Evolutionary conservation across 1,284 basidiomycete species (phyloP).

Genomic region (Malassezia globosa): DNA sequence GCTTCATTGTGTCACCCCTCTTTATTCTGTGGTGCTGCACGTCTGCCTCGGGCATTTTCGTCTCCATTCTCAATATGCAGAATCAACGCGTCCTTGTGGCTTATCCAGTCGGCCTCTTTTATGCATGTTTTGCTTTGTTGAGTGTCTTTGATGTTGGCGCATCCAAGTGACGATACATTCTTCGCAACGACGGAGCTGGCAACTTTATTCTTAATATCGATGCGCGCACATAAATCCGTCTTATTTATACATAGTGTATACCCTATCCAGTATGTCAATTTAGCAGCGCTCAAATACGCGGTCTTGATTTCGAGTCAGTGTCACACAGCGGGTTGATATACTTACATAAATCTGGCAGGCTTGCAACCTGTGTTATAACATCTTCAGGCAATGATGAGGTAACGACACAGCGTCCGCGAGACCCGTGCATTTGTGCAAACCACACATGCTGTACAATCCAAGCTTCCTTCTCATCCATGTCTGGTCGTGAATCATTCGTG

Average conservation of each 20-base stretch:
- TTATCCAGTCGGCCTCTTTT: slow-evolving; percentile 44
- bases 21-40: slow-evolving; percentile 45
- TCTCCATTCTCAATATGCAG: slow-evolving; percentile 38
- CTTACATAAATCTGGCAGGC: slow-evolving; percentile 33
- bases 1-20: slow-evolving; percentile 38
- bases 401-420: slow-evolving; percentile 13
- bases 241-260: slow-evolving; percentile 1
- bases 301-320: slow-evolving; percentile 13
- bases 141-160: slow-evolving; percentile 37
- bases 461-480: slow-evolving; percentile 5
- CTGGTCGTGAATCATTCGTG: not conserved
- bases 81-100: slow-evolving; percentile 45
- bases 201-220: too few species aligned
- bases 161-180: slow-evolving; percentile 1
- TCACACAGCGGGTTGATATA: too few species aligned
- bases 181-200: too few species aligned
- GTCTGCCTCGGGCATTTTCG: slow-evolving; percentile 46
- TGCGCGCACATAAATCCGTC: too few species aligned
- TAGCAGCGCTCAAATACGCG: slow-evolving; percentile 44
- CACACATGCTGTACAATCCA: slow-evolving; percentile 29
- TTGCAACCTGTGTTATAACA: slow-evolving; percentile 32
- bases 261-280: not conserved
- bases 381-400: slow-evolving; percentile 8
- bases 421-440: slow-evolving; percentile 28
- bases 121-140: slow-evolving; percentile 43